Evolutionary conservation across 2,329 filamentous ascomycete species (phyloP), one percentile per base, ranked within the genome.

Genomic region (Clarireedia hainanense): DNA sequence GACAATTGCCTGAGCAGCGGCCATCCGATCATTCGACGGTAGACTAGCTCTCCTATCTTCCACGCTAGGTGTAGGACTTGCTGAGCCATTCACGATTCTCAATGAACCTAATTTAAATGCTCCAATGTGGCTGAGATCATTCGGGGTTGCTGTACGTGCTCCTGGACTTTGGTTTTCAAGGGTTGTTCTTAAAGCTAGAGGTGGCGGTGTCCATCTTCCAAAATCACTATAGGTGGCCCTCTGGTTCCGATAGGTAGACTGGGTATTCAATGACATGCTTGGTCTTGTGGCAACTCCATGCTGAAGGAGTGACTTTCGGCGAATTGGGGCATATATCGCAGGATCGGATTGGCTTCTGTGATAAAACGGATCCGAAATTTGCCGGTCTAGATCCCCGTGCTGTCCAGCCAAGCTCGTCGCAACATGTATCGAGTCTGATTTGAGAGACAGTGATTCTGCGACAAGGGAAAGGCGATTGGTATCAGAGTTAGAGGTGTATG

Each of bases 41-140:
- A 53, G 27, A 27, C 55, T 57, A 5, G 61, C 61, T 7, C 57
- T 57, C 49, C 60, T 52, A 4, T 56, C 55, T 2, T 65, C 62
- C 26, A 52, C 70, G 47, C 76, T 80, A n/a, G 71, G 69, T 14
- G 68, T 68, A 2, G 83, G 82, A 56, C 76, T 80, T 1, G 70
- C 74, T 3, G 73, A 71, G 14, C 80, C 82, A 66, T 86, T 86
- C 23, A 74, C 83, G 55, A 86, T 84, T 37, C 80, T 77, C 50
- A 86, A 64, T 1, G 80, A 80, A 2, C 83, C 83, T 52, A 83
- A 76, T 64, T 82, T 83, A 65, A 83, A 85, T 10, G 75, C 79
- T 3, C 83, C 83, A 34, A 81, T 76, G 47, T 84, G 80, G 57
- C 74, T 76, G 27, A 73, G 67, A 24, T 84, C 81, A 42, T 71